Percentiles rank a stretch among this genome's conserved stretches.
Conservation (phyloP, 805 yeast species). For the Myxozyma lipomycoides region DNA sequence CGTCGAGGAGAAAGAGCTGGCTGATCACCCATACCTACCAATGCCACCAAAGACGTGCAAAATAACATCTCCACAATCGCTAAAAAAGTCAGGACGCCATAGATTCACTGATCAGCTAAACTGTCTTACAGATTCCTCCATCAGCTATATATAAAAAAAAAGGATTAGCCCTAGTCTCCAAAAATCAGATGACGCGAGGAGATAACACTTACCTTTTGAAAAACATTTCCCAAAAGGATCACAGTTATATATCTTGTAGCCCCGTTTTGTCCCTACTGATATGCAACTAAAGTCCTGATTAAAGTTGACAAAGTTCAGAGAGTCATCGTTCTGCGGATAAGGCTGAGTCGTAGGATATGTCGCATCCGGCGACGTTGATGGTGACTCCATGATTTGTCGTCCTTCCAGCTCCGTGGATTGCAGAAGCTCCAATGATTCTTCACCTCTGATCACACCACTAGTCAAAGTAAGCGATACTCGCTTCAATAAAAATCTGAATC, state of each 20-base stretch:
- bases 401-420: no score
- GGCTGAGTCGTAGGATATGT: no score
- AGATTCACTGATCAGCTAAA: no score
- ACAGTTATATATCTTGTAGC: conserved; percentile 77
- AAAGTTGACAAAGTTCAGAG: conserved; percentile 57
- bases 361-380: no score
- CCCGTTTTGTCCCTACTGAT: conserved; percentile 62
- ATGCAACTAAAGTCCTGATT: conserved; percentile 85
- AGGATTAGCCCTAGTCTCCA: background rate
- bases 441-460: no score
- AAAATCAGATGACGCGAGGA: conserved; percentile 9
- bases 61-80: conserved; percentile 81
- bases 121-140: conserved; percentile 38
- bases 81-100: no score
- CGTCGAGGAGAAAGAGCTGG: conserved; percentile 67
- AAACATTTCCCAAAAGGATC: conserved; percentile 80
- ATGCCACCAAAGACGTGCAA: conserved; percentile 77
- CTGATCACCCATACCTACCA: conserved; percentile 73
- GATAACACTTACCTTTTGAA: conserved; percentile 43
- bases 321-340: conserved; percentile 19
- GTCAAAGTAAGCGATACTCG: no score
- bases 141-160: conserved; percentile 30
- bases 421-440: no score
- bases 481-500: no score
- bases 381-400: background rate